Base-by-base conservation (phyloP, 805 yeast genomes). In the Nakazawaea ernobii region DNA sequence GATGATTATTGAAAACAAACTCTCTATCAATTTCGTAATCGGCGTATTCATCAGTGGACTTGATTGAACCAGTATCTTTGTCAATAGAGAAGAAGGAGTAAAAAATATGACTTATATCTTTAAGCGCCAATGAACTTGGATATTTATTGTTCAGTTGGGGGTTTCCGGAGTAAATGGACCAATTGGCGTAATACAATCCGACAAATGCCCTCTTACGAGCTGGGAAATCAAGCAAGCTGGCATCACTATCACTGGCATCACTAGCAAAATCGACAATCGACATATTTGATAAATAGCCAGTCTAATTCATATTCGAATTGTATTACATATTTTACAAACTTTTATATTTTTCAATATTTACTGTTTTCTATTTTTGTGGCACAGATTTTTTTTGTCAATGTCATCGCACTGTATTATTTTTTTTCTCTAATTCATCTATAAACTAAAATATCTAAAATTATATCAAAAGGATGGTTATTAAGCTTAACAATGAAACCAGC, bases 61-160 rank as follows among this genome's bases (percentile, higher is more conserved):
- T 56, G 2, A 86, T 69, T 2, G 55, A 60, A 0, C 95, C 95
- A 0, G 82, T 65, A 0, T 58, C 55, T 1, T 70, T 58, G 51
- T 80, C 75, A 4, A 86, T 71, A 33, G 71, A 61, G 49, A 84
- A 69, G 59, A 88, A 88, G 0, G 95, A 82, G 59, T 85, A 88
- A 57, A 81, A 78, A 3, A 88, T 59, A 51, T 86, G 85, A 20
- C 90, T 75, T 0, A 82, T 58, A 8, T 57, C 49, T 0, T 66
- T 58, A 3, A 70, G 59, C 6, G 86, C 83, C 5, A 87, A 70
- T 44, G 81, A 77, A 36, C 61, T 63, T 3, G 81, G 87, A 51
- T 59, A 68, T 63, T 71, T 83, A 56, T 64, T 66, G 53, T 86
- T 71, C 33, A 78, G 68, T 28, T 63, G n/a, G 6, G 26, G 35